These are phyloP conservation scores for Pythium guiyangense DNA, from an alignment of 352 stramenopile species.

Conservation along the genomic window DNA sequence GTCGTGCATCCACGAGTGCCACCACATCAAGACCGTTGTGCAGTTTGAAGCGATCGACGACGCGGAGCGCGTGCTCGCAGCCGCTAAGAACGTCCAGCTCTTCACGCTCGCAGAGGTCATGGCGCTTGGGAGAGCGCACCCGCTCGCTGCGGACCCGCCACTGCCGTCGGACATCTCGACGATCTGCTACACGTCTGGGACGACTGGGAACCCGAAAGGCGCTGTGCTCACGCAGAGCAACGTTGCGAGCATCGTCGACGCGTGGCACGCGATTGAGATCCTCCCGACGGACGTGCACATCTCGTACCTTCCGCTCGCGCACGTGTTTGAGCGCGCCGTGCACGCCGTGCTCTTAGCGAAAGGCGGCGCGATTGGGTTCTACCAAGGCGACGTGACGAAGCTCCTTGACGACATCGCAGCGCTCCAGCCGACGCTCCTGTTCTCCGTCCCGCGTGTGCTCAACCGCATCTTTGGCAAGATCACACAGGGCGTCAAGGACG, in stretches of 20 bases:
- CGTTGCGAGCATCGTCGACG: conserved; percentile 17
- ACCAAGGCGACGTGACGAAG: conserved; percentile 79
- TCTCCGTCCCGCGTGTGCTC: conserved; percentile 89
- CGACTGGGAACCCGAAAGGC: conserved; percentile 69
- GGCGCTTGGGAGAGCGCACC: conserved; percentile 31
- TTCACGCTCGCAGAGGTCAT: conserved; percentile 39
- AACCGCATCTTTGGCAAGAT: conserved; percentile 96
- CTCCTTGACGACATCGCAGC: conserved; percentile 91
- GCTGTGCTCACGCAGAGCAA: conserved; percentile 62
- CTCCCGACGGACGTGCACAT: conserved; percentile 49
- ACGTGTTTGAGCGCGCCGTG: conserved; percentile 90
- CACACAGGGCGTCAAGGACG: conserved; percentile 50
- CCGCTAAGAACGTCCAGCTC: conserved; percentile 31
- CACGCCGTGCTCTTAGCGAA: conserved; percentile 44
- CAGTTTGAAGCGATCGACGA: conserved; percentile 46
- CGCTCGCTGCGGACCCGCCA: conserved; percentile 42
- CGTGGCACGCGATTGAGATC: conserved; percentile 10
- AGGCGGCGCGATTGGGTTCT: conserved; percentile 90
- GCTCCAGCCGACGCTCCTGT: conserved; percentile 89
- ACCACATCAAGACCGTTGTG: conserved; percentile 45
- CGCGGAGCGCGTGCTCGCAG: conserved; percentile 22
- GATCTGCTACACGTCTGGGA: conserved; percentile 85
- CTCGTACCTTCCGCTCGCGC: conserved; percentile 25
- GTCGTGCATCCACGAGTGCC: conserved; percentile 35
- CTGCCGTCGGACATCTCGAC: conserved; percentile 82